phyloP scores from a whole-genome alignment of 805 yeast species.

The Kluyveromyces aestuarii region DNA sequence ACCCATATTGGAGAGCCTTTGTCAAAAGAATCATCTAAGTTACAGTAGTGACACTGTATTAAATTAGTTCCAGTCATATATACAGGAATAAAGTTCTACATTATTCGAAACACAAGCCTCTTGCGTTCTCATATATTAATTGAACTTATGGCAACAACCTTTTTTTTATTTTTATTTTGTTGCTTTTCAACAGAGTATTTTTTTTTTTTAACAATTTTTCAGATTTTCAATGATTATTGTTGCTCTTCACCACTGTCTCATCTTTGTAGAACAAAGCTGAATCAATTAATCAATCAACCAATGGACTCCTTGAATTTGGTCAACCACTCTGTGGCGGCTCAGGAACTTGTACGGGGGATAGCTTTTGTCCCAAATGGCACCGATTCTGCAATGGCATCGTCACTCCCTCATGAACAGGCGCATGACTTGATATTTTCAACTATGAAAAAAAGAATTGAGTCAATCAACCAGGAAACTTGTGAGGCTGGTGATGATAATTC shows the following conservation, averaged over 20 bases:
- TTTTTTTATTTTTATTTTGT: neutral
- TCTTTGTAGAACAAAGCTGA: neutral
- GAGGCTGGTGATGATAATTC: slow-evolving; percentile 75
- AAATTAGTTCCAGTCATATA: neutral
- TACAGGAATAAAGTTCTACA: neutral
- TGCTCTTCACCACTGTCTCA: neutral
- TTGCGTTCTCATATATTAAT: too few species aligned
- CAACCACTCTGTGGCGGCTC: neutral
- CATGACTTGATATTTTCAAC: slow-evolving; percentile 32
- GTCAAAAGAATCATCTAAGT: neutral
- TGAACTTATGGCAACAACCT: neutral
- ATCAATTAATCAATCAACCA: neutral
- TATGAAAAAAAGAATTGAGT: slow-evolving; percentile 31
- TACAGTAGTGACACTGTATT: neutral
- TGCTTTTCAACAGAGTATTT: neutral
- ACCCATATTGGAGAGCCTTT: slow-evolving; percentile 10
- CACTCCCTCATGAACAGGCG: slow-evolving; percentile 25
- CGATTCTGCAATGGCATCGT: neutral
- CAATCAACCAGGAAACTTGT: slow-evolving; percentile 49
- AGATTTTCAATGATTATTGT: neutral
- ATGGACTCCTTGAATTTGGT: neutral
- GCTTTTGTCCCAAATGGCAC: neutral
- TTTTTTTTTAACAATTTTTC: neutral
- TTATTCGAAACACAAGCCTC: neutral
- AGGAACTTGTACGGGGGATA: neutral